Evolutionary conservation across 2,329 filamentous ascomycete genomes (phyloP).

Genomic region (Escovopsis sp.): DNA sequence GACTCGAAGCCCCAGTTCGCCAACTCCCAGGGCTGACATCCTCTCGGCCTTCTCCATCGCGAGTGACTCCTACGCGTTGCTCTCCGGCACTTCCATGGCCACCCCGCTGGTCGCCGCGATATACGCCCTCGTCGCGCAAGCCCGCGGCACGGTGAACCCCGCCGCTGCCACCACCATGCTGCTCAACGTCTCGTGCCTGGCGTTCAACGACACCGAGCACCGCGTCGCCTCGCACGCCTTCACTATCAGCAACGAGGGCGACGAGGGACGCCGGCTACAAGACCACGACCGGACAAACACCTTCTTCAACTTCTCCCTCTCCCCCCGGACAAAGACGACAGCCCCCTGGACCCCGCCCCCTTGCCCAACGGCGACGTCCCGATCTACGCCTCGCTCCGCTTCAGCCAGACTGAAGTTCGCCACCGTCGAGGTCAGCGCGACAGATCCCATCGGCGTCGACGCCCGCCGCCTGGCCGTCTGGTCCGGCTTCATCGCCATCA

Average conservation of each 20-base stretch:
- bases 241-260: slow-evolving; percentile 38
- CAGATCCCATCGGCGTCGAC: slow-evolving; percentile 22
- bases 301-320: slow-evolving; percentile 33
- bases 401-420: slow-evolving; percentile 30
- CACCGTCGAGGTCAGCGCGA: slow-evolving; percentile 30
- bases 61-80: slow-evolving; percentile 33
- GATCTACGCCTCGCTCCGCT: slow-evolving; percentile 27
- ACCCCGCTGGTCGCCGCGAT: slow-evolving; percentile 40
- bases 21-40: slow-evolving; percentile 42
- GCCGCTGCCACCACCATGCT: slow-evolving; percentile 32
- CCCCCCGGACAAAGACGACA: too few relatives aligned
- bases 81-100: slow-evolving; percentile 47
- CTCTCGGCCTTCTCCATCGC: slow-evolving; percentile 39
- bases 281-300: slow-evolving; percentile 35
- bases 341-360: slow-evolving; percentile 14
- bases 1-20: slow-evolving; percentile 38
- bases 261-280: slow-evolving; percentile 33
- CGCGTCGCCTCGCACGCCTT: slow-evolving; percentile 35
- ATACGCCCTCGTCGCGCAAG: slow-evolving; percentile 37
- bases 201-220: slow-evolving; percentile 50
- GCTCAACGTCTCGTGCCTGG: slow-evolving; percentile 40
- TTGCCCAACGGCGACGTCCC: slow-evolving; percentile 32
- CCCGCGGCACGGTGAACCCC: slow-evolving; percentile 36
- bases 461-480: slow-evolving; percentile 24
- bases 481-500: slow-evolving; percentile 27